Evolutionary conservation across 345 rosid genomes (phyloP).

Genomic region (Aurinia saxatilis): DNA sequence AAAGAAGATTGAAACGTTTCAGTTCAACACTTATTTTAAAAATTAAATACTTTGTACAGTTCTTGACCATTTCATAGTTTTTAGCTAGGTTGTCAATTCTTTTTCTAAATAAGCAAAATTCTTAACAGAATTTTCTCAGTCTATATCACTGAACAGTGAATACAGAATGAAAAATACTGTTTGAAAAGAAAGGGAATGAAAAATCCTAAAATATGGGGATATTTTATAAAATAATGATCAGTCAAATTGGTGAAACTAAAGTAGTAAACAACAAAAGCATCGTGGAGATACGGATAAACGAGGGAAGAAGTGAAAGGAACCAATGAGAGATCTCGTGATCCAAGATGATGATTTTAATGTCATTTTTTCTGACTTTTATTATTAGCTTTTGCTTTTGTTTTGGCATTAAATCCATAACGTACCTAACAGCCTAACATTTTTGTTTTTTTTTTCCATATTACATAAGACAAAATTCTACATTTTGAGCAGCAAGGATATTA

Average conservation of each 20-base stretch:
- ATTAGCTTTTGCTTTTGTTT: constrained; percentile 20
- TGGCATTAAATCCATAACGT: constrained; percentile 16
- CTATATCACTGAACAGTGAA: constrained; percentile 18
- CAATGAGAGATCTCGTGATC: constrained; percentile 34
- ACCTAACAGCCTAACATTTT: constrained; percentile 28
- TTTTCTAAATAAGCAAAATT: not conserved
- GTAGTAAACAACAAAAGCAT: constrained; percentile 8
- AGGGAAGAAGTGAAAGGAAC: constrained; percentile 22
- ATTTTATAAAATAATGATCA: not conserved
- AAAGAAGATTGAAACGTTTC: too few species aligned
- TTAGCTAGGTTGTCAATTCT: not conserved
- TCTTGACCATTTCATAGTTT: not conserved
- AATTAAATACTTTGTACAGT: too few species aligned
- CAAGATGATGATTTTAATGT: constrained; percentile 30
- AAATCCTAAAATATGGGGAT: constrained; percentile 13
- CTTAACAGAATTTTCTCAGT: not conserved
- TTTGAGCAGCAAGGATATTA: constrained; percentile 2
- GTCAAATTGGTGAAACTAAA: constrained; percentile 10
- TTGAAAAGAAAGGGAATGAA: not conserved
- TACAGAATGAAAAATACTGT: constrained; percentile 21
- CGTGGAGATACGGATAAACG: constrained; percentile 23
- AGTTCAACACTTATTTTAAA: not conserved
- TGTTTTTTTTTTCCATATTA: constrained; percentile 5
- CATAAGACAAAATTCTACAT: constrained; percentile 19
- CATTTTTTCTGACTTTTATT: constrained; percentile 18